Conservation (phyloP, 805 yeast species). For the Schwanniomyces polymorphus region DNA sequence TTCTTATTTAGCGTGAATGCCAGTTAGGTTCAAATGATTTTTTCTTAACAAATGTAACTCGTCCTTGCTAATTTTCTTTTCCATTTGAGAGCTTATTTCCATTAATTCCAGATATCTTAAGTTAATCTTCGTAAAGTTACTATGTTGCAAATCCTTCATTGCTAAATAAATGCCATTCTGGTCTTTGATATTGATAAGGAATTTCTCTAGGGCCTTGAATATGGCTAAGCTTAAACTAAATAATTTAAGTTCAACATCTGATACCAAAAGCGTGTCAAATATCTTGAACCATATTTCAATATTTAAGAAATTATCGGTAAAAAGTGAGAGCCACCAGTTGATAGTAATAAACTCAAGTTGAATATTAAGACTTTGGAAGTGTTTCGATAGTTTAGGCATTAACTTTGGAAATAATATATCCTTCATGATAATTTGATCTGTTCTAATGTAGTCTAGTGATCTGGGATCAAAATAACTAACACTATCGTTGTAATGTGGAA, state of each 20-base stretch:
- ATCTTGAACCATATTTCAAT: slow-evolving; percentile 51
- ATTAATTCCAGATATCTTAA: slow-evolving; percentile 20
- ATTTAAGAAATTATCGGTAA: slow-evolving; percentile 49
- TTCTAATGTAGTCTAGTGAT: slow-evolving; percentile 27
- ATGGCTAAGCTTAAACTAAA: slow-evolving; percentile 33
- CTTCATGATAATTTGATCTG: slow-evolving; percentile 40
- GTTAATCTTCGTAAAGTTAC: slow-evolving; percentile 13
- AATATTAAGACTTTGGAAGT: slow-evolving; percentile 32
- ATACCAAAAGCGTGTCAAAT: slow-evolving; percentile 46
- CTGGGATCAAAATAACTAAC: slow-evolving; percentile 13
- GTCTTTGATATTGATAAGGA: slow-evolving; percentile 20
- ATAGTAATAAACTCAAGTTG: slow-evolving; percentile 51
- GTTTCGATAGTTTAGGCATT: slow-evolving; percentile 40
- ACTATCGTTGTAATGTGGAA: slow-evolving; percentile 43
- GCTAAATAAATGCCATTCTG: slow-evolving; percentile 33
- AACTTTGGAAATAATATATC: slow-evolving; percentile 27
- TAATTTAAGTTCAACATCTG: slow-evolving; percentile 36
- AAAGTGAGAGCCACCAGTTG: slow-evolving; percentile 58
- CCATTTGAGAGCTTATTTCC: slow-evolving; percentile 11
- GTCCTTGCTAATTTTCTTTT: slow-evolving; percentile 9
- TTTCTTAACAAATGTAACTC: slow-evolving; percentile 3
- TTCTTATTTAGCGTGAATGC: too few relatives aligned
- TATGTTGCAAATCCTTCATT: slow-evolving; percentile 29
- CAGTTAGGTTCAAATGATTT: too few relatives aligned
- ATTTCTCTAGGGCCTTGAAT: slow-evolving; percentile 35